phyloP scores from a whole-genome alignment of 1,284 basidiomycete genomes.

The Ceratobasidium sp. region DNA sequence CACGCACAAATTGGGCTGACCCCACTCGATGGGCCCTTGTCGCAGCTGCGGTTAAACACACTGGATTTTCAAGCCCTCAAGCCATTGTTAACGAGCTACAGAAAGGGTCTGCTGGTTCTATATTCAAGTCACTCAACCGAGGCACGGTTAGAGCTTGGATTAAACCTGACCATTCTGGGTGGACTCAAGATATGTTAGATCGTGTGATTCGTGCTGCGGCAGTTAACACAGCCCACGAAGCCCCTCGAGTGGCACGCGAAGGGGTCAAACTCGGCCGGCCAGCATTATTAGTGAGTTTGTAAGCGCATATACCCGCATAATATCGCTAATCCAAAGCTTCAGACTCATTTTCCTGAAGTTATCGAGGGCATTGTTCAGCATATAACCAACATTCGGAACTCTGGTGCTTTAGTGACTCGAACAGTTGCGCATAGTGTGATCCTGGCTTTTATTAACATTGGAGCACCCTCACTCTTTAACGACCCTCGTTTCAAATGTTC shows the following conservation, averaged over 20 bases:
- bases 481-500: not conserved
- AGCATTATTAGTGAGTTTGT: not conserved
- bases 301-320: not conserved
- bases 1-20: conserved; percentile 9
- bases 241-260: not conserved
- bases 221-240: not conserved
- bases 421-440: conserved; percentile 2
- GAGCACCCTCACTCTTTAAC: not conserved
- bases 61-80: not conserved
- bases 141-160: conserved; percentile 16
- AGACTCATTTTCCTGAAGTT: not conserved
- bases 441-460: not conserved
- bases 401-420: not conserved
- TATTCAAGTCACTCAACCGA: conserved; percentile 5
- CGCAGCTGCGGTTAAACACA: not conserved
- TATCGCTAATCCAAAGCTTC: not conserved
- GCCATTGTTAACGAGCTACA: not conserved
- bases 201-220: not conserved
- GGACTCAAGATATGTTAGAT: conserved; percentile 2
- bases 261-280: not conserved
- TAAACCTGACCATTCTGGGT: not conserved
- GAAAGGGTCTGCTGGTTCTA: not conserved
- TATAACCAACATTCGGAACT: not conserved
- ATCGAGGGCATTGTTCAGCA: not conserved
- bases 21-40: not conserved